phyloP scores from a whole-genome alignment of 495 filamentous ascomycete species.

The Astrocystis sublimbata region DNA sequence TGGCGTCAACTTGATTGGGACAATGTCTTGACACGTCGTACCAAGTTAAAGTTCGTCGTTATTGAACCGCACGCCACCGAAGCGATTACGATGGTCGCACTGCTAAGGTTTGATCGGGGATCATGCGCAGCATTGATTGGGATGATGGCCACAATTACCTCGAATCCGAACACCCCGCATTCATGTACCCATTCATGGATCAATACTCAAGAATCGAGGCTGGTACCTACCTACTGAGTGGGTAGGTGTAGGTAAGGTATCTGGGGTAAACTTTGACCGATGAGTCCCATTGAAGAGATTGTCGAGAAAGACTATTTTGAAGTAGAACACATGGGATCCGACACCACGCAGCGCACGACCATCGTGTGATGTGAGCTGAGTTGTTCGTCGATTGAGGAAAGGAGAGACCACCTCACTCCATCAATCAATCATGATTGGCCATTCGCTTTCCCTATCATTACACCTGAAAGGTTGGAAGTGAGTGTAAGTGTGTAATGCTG shows the following conservation, averaged over 20 bases:
- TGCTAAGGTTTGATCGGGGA: neutral
- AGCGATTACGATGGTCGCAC: neutral
- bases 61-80: constrained; percentile 3
- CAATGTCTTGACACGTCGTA: constrained; percentile 14
- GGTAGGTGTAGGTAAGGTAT: too few relatives aligned
- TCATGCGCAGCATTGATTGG: neutral
- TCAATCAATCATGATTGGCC: neutral
- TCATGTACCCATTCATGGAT: too few relatives aligned
- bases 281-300: constrained; percentile 8
- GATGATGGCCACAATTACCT: neutral
- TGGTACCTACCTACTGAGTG: neutral
- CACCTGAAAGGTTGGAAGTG: too few relatives aligned
- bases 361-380: neutral
- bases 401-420: too few relatives aligned
- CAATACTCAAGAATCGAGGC: neutral
- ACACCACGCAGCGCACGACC: neutral
- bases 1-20: too few relatives aligned
- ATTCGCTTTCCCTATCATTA: neutral
- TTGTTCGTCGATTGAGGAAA: neutral
- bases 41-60: too few relatives aligned
- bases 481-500: too few relatives aligned
- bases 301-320: neutral
- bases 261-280: too few relatives aligned
- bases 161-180: constrained; percentile 14
- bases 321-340: neutral